phyloP scores from a whole-genome alignment of 345 rosid species.

The Corymbia maculata region DNA sequence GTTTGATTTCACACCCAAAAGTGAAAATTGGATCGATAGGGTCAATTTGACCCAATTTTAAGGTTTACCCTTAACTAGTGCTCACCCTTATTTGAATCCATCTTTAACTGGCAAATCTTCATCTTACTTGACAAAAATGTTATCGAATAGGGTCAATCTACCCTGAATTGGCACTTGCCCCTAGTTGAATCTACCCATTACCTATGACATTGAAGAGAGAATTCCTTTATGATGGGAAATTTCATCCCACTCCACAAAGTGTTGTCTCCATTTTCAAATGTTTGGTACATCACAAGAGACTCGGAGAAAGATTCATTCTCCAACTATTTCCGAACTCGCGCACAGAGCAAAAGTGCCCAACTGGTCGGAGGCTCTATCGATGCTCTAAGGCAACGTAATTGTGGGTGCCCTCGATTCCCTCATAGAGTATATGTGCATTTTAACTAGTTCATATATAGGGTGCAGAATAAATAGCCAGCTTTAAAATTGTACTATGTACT shows the following conservation, averaged over 20 bases:
- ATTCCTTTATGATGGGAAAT: background rate
- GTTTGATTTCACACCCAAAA: rapidly evolving
- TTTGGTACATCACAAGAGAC: too few relatives aligned
- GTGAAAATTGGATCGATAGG: too few relatives aligned
- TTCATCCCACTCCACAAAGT: background rate
- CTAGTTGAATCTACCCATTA: background rate
- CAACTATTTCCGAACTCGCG: background rate
- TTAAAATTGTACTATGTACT: too few relatives aligned
- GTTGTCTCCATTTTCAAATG: too few relatives aligned
- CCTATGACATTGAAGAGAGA: background rate
- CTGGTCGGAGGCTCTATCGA: too few relatives aligned
- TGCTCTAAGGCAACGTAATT: too few relatives aligned
- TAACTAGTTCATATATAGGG: background rate
- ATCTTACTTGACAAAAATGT: background rate
- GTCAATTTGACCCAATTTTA: rapidly evolving
- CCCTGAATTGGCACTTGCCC: background rate
- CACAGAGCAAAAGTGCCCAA: too few relatives aligned
- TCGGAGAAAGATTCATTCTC: background rate
- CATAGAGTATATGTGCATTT: background rate
- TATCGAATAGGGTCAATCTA: background rate
- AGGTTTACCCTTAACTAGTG: rapidly evolving
- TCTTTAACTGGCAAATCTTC: background rate
- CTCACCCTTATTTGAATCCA: background rate
- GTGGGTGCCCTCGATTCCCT: background rate
- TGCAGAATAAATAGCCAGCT: background rate